Evolutionary conservation across 2,329 filamentous ascomycete genomes (phyloP), one percentile per base, ranked within the genome.

Genomic region (Parastagonospora nodorum): DNA sequence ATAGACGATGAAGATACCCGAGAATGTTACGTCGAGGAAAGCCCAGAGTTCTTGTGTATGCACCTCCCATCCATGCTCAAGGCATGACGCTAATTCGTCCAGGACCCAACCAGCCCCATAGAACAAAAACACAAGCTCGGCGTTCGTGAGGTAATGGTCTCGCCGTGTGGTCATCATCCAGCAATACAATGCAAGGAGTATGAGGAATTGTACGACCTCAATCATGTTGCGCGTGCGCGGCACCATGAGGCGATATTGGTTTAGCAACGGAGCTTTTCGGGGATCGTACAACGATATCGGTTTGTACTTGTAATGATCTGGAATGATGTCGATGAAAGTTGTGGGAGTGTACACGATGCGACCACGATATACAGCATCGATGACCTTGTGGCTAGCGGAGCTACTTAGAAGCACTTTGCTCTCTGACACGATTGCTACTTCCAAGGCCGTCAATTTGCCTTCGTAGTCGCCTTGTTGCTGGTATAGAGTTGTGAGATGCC

Each of bases 1-100:
- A 69, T 93, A 94, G 12, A 80, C 74, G 61, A 81, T 77, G 67
- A 89, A 94, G 29, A 94, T 87, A 36, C 80, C 63, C n/a, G 86
- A 82, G 64, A 93, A 95, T 4, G 84, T 85, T 40, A 93, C 85
- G 68, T 94, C 90, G 12, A 95, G 81, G 64, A 95, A 94, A 0
- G 89, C 91, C 90, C 90, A 95, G 3, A 95, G 77, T 61, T 94
- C 93, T 69, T 95, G 89, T 0, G 90, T 92, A 66, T 94, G 92
- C 1, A 94, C 90, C 50, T 85, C 84, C 89, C 89, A 85, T 42
- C 83, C 80, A 67, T 94, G 90, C 57, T 90, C 89, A 12, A 90
- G 72, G 27, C 92, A 87, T 0, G 88, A 90, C 1, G 88, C 87
- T 63, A 90, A 84, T 64, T 91, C 88, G 67, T 93, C 89, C 29